phyloP scores from a whole-genome alignment of 2,329 filamentous ascomycete genomes.

The Arthrobotrys conoides region DNA sequence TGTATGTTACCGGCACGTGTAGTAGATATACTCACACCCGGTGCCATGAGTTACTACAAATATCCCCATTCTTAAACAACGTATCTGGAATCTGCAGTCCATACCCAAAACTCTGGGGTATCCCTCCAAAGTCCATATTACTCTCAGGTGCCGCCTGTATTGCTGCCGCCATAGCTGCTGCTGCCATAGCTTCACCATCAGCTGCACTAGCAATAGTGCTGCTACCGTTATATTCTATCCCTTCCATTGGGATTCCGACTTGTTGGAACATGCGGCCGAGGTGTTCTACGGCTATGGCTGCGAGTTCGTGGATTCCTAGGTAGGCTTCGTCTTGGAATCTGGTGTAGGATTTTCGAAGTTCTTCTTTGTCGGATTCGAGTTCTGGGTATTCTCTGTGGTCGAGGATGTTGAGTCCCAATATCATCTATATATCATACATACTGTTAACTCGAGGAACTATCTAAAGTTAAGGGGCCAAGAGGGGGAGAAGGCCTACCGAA shows the following conservation, averaged over 20 bases:
- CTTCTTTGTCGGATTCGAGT: slow-evolving; percentile 50
- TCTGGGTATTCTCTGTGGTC: slow-evolving; percentile 49
- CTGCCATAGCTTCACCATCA: slow-evolving; percentile 5
- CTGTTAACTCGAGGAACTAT: background rate
- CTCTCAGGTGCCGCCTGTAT: background rate
- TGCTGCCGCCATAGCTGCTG: background rate
- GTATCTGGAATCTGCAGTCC: slow-evolving; percentile 55
- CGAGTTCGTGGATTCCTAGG: slow-evolving; percentile 55
- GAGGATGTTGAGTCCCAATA: slow-evolving; percentile 52
- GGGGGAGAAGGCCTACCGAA: slow-evolving; percentile 44
- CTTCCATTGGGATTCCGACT: slow-evolving; percentile 54
- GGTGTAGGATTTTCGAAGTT: slow-evolving; percentile 48
- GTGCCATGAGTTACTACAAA: slow-evolving; percentile 52
- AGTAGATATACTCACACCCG: slow-evolving; percentile 19
- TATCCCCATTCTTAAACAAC: slow-evolving; percentile 53
- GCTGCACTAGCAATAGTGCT: background rate
- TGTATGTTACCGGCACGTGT: too few relatives aligned
- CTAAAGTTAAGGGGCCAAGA: too few relatives aligned
- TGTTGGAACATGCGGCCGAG: slow-evolving; percentile 47
- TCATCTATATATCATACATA: slow-evolving; percentile 33
- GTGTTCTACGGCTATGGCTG: slow-evolving; percentile 52
- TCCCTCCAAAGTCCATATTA: slow-evolving; percentile 29
- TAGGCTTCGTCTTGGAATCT: slow-evolving; percentile 55
- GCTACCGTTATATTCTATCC: slow-evolving; percentile 33
- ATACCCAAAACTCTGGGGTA: slow-evolving; percentile 50